Percentiles rank a stretch among this genome's conserved stretches.
phyloP scores from a whole-genome alignment of 2,329 filamentous ascomycete species.

The Aspergillus ustus region DNA sequence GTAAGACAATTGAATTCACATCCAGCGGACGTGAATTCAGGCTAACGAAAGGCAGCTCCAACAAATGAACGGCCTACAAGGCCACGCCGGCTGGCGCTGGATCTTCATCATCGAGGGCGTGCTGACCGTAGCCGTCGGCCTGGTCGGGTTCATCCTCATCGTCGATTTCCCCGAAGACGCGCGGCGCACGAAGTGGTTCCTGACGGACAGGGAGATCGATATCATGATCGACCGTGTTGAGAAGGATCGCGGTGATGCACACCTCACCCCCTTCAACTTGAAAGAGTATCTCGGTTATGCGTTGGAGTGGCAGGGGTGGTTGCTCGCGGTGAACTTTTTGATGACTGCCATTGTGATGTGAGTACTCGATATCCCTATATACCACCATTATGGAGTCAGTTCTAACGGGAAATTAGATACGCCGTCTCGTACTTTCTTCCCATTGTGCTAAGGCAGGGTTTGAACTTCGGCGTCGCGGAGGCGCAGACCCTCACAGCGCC shows the following conservation, averaged over 20 bases:
- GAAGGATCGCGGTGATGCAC: slow-evolving; percentile 19
- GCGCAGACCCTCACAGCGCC: slow-evolving; percentile 23
- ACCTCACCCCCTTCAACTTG: slow-evolving; percentile 14
- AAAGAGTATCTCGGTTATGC: slow-evolving; percentile 17
- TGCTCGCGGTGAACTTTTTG: slow-evolving; percentile 17
- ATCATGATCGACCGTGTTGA: slow-evolving; percentile 22
- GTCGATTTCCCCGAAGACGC: slow-evolving; percentile 19
- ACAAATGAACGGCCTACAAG: slow-evolving; percentile 13
- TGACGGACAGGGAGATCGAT: slow-evolving; percentile 12
- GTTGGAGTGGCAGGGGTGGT: slow-evolving; percentile 20
- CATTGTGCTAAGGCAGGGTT: slow-evolving; percentile 21
- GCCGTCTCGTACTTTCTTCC: slow-evolving; percentile 25
- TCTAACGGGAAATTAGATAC: slow-evolving; percentile 11
- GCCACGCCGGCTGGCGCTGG: slow-evolving; percentile 16
- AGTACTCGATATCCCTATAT: neutral
- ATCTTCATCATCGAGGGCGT: slow-evolving; percentile 18
- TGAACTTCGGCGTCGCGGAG: slow-evolving; percentile 20
- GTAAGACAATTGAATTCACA: neutral
- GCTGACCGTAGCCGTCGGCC: slow-evolving; percentile 3
- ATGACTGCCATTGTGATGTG: slow-evolving; percentile 19
- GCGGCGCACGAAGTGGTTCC: slow-evolving; percentile 13
- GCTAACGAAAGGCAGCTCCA: neutral
- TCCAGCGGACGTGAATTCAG: no score
- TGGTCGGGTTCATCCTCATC: slow-evolving; percentile 8
- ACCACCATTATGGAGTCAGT: no score